These are phyloP conservation scores for Pestalotiopsis sp. DNA, from an alignment of 2,329 filamentous ascomycete genomes.

Conservation along the genomic window DNA sequence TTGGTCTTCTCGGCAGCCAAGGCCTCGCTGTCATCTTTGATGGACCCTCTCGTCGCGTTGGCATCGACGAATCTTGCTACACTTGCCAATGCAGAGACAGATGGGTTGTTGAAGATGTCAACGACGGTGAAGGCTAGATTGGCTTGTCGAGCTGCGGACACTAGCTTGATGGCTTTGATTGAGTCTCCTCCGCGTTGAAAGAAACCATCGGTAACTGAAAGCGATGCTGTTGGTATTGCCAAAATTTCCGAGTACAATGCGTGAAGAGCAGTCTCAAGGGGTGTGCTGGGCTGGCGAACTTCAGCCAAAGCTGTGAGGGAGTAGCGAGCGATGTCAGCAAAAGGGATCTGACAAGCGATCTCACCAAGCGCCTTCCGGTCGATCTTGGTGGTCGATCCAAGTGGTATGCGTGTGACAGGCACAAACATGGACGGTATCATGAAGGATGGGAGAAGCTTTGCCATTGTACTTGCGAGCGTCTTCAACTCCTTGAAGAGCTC, in stretches of 20 bases:
- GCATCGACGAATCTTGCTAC: conserved; percentile 9
- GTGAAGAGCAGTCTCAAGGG: conserved; percentile 9
- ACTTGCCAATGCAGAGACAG: conserved; percentile 22
- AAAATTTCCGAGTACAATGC: conserved; percentile 29
- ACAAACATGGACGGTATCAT: conserved; percentile 9
- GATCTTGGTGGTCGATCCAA: background rate
- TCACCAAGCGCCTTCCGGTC: conserved; percentile 3
- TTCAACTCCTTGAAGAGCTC: conserved; percentile 9
- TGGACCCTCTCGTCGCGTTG: background rate
- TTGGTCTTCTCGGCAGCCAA: background rate
- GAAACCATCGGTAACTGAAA: conserved; percentile 37
- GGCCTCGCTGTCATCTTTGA: background rate
- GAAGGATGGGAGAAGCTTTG: background rate
- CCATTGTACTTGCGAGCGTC: conserved; percentile 3
- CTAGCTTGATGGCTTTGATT: conserved; percentile 36
- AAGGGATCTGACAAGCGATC: conserved; percentile 9
- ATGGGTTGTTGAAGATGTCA: conserved; percentile 42
- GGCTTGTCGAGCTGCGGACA: conserved; percentile 38
- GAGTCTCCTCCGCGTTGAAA: conserved; percentile 37
- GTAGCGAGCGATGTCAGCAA: conserved; percentile 7
- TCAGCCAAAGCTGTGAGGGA: conserved; percentile 9
- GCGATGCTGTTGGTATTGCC: conserved; percentile 21
- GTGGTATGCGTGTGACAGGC: conserved; percentile 1
- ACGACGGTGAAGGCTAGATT: conserved; percentile 45
- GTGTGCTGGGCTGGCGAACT: conserved; percentile 1